phyloP scores from a whole-genome alignment of 768 basidiomycete genomes.

The Lactarius indigo region DNA sequence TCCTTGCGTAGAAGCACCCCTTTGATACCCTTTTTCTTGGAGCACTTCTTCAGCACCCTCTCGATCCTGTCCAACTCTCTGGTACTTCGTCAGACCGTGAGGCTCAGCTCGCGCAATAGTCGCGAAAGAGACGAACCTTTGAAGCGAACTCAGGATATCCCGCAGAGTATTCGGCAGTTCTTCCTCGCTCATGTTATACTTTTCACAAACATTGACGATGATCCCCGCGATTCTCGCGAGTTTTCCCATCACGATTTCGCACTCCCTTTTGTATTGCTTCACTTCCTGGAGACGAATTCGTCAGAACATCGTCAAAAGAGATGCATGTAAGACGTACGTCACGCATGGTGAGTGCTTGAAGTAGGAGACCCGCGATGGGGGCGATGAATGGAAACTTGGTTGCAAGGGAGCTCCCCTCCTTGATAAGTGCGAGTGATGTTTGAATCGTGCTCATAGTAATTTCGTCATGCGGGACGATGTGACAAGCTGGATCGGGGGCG shows the following conservation, averaged over 20 bases:
- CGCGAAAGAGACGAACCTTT: neutral
- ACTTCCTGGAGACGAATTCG: neutral
- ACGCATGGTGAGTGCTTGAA: no score
- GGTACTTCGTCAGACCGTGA: neutral
- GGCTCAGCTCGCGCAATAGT: neutral
- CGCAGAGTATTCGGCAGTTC: neutral
- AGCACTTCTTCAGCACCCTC: neutral
- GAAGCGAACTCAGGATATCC: neutral
- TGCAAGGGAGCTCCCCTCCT: no score
- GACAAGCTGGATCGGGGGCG: no score
- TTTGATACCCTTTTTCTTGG: neutral
- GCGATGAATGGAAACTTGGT: no score
- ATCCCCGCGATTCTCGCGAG: neutral
- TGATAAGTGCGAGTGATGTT: no score
- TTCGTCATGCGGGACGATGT: no score
- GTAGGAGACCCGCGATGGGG: no score
- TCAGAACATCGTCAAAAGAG: neutral
- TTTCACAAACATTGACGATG: neutral
- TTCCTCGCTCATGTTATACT: neutral
- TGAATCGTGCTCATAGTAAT: no score
- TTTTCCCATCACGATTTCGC: neutral
- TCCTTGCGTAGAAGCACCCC: neutral
- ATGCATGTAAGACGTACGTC: no score
- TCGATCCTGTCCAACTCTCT: neutral
- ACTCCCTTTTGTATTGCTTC: neutral